Base-by-base conservation (phyloP, 2,329 filamentous ascomycete species). In the Aspergillus sp. region DNA sequence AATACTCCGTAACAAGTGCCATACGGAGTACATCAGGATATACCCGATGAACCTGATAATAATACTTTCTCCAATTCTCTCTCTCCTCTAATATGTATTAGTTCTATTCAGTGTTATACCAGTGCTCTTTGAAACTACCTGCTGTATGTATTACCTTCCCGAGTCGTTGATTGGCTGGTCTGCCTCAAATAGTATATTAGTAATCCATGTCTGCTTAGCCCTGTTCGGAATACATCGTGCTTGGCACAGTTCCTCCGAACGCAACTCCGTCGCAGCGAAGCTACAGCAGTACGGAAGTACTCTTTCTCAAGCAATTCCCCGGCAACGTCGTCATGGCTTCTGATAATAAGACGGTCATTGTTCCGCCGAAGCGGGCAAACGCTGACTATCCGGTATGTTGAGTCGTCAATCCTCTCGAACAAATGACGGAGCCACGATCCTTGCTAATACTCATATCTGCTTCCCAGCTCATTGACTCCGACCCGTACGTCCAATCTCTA, bases 381-480 rank as follows among this genome's bases (percentile, higher is more conserved):
- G 87, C 86, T 60, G 84, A 93, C 51, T 97, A 87, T 69, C 91
- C 91, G 49, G 93, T 97, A 75, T 63, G 87, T 75, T 48, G 43
- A 46, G 48, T 59, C 19, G 7, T 43, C 27, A 44, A 35, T 51
- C 27, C 42, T 27, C 5, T 30, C 46, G 41, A 32, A 30, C 26
- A 41, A 7, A n/a, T 36, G 9, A 10, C 41, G 12, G 4, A 42
- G 41, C 30, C 33, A 42, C 41, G 19, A 19, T 19, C 19, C 36
- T 45, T 49, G 57, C 59, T 57, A 54, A 58, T 42, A 29, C 29
- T 32, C 12, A 28, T 39, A 39, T 39, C 12, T 48, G 38, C 63
- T 45, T 56, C 54, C 57, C 73, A 98, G 93, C 86, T 97, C 74
- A 97, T 98, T 72, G 93, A 98, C 77, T 94, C 88, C 75, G 93